Base-by-base conservation (phyloP, 176 grass and related monocot species). In the Carex kokanica region DNA sequence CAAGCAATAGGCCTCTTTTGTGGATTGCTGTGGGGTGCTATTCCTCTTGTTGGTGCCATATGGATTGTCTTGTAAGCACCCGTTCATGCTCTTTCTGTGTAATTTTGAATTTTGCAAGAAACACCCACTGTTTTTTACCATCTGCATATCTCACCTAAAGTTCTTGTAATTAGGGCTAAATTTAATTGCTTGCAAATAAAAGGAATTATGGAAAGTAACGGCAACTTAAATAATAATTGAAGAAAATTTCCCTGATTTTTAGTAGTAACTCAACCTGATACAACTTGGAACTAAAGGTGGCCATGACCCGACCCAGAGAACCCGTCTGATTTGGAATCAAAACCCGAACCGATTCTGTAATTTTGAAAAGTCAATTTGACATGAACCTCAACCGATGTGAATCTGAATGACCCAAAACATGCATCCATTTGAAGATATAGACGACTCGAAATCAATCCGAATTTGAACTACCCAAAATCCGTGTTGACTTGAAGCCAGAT, bases 31-130 rank as follows among this genome's bases (percentile, higher is more conserved):
- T 99, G 93, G 91, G 96, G 96, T 78, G 91, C 89, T 75, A 47
- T 93, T 8, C 96, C 93, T 60, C 91, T 99, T 87, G 83, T 93
- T 52, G 96, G 96, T 23, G 96, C 86, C 78, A 59, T 90, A 81
- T 99, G 96, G 96, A 99, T 99, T 89, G 60, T 86, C 10, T 81
- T 90, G 96, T 96, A 73, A 99, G 97, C 88, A 0, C 14, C 13
- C 34, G 13, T 15, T 25, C 0, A 74, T 23, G 47, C 52, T 4
- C 71, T 60, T 25, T 47, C 47, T 77, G 72, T 55, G 55, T 2
- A 61, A 61, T 78, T 78, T 56, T 31, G 34, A 38, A 25, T 78
- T 17, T 29, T 31, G 24, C 49, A 55, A 56, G 24, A 32, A 32
- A 10, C 73, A 78, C 73, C 52, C 25, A 31, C 6, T 32, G 14